A percentile compares a stretch with the other conserved stretches of the same genome.
These are phyloP conservation scores for Elaeis oleifera DNA, from an alignment of 202 grass and related monocot genomes.

Conservation along the genomic window DNA sequence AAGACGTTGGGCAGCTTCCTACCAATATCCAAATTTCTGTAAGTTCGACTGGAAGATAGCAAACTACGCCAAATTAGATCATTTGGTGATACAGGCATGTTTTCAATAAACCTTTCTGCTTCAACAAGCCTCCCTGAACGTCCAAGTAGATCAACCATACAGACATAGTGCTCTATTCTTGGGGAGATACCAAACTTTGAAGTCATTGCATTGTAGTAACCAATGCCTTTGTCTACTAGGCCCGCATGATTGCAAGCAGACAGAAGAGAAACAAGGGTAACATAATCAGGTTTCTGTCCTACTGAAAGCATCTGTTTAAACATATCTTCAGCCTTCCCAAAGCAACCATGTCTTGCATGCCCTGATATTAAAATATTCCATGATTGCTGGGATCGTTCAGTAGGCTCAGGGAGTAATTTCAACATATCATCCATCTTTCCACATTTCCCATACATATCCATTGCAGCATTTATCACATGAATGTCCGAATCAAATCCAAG, in stretches of 20 bases:
- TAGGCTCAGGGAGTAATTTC: conserved; percentile 44
- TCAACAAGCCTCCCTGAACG: conserved; percentile 49
- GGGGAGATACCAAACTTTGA: conserved; percentile 47
- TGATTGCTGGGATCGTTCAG: conserved; percentile 40
- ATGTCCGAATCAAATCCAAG: conserved; percentile 42
- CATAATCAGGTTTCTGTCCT: conserved; percentile 52
- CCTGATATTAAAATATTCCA: conserved; percentile 86
- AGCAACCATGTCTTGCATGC: conserved; percentile 59
- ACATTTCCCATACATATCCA: conserved; percentile 91
- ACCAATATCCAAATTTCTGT: conserved; percentile 64
- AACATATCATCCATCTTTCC: conserved; percentile 67
- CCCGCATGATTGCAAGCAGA: conserved; percentile 76
- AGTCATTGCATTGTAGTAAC: conserved; percentile 56
- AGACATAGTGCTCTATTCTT: conserved; percentile 78
- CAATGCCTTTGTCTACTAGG: conserved; percentile 49
- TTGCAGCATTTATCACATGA: conserved; percentile 61
- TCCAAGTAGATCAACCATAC: conserved; percentile 75
- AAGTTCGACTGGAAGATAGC: conserved; percentile 63
- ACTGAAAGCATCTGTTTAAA: conserved; percentile 54
- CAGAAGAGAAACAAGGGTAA: conserved; percentile 66
- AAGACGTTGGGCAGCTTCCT: conserved; percentile 55
- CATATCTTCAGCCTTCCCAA: conserved; percentile 61
- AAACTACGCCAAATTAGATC: conserved; percentile 81
- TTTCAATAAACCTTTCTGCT: conserved; percentile 62
- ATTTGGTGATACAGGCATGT: conserved; percentile 60